Evolutionary conservation across 805 yeast species (phyloP), one percentile per base, ranked within the genome.

Genomic region (Cyberlindnera xishuangbannaensis): DNA sequence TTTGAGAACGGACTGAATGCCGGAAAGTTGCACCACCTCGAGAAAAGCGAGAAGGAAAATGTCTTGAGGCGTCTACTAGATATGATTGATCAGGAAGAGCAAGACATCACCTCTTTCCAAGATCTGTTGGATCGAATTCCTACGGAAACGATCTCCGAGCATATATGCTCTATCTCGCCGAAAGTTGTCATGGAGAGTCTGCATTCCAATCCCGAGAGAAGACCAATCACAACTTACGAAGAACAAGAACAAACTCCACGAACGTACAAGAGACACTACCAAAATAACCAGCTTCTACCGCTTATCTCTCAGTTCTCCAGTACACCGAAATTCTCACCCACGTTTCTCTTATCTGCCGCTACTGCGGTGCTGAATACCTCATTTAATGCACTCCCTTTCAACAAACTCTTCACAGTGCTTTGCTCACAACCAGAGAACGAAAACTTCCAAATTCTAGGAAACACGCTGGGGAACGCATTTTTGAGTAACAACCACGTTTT

Each of bases 401-500:
- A 15, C 7, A n/a, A 10, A 7, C 5, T 41, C 14, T 25, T 36
- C 17, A 7, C 12, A 2, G 24, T 6, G 3, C 19, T 37, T 4
- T 17, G 28, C 14, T n/a, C 14, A 7, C n/a, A 21, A 4, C 39
- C 39, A 8, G 11, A 20, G 6, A 42, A 42, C 19, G 29, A 34
- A 21, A 43, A 43, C 25, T 40, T 31, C 34, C 25, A 28, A 12
- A 20, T 36, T 1, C 23, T 43, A 12, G 29, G 31, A 17, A 30
- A 31, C 13, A 11, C 27, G 4, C n/a, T 36, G 12, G 20, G 28
- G 3, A 22, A 24, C 14, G n/a, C 39, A 5, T 7, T 38, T 13
- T 5, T 28, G 6, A 14, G 17, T 5, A 27, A 30, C 5, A 20
- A 33, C 6, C 16, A 15, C 6, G 14, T 35, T 15, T 24, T 20